phyloP scores from a whole-genome alignment of 2,329 filamentous ascomycete genomes.

The Capronia epimyces region DNA sequence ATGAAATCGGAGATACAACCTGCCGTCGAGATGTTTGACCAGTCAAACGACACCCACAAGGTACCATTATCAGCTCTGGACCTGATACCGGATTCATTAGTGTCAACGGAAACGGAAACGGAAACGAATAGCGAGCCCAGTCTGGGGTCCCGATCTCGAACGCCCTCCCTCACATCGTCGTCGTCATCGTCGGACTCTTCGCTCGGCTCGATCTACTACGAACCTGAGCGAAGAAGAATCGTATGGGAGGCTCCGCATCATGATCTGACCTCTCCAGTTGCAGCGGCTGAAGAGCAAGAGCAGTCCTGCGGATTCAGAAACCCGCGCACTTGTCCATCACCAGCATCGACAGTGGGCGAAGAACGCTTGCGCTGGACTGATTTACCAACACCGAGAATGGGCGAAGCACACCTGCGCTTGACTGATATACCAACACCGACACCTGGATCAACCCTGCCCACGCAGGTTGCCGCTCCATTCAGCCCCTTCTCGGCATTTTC shows the following conservation, averaged over 20 bases:
- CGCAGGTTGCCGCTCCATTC: not conserved
- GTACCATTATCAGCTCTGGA: too few relatives aligned
- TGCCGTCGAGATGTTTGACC: not conserved
- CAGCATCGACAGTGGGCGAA: too few relatives aligned
- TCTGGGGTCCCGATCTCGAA: conserved; percentile 1
- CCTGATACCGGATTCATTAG: too few relatives aligned
- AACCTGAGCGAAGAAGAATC: conserved; percentile 15
- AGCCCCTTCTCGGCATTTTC: not conserved
- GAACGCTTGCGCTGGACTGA: too few relatives aligned
- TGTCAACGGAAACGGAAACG: too few relatives aligned
- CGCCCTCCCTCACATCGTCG: not conserved
- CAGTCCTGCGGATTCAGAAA: not conserved
- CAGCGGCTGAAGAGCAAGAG: not conserved
- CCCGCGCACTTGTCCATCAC: not conserved
- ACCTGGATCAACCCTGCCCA: not conserved
- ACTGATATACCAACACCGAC: not conserved
- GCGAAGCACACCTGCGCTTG: too few relatives aligned
- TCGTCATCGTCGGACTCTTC: conserved; percentile 12
- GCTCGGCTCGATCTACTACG: conserved; percentile 15
- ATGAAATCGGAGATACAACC: conserved; percentile 20
- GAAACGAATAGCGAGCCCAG: not conserved
- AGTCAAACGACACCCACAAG: conserved; percentile 9
- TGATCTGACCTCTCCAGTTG: not conserved
- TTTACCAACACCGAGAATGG: too few relatives aligned
- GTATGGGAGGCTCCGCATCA: conserved; percentile 16